Base-by-base conservation (phyloP, 2,329 filamentous ascomycete species). In the Gyromitra esculenta region DNA sequence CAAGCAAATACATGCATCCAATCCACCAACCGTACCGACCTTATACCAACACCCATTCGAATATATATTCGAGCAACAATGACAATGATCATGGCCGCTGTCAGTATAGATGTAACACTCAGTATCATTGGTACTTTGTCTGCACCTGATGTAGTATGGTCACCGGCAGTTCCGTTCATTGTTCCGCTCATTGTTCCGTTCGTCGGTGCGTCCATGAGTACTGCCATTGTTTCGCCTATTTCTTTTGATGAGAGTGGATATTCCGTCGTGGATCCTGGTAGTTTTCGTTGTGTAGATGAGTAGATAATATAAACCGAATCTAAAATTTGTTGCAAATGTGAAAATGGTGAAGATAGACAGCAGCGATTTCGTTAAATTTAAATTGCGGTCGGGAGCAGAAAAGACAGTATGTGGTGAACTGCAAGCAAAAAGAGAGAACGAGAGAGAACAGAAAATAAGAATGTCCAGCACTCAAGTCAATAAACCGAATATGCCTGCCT, bases 1-100 rank as follows among this genome's bases (percentile, higher is more conserved):
- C 64, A 68, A 70, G 65, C 65, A 48, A 75, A 45, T 63, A 75
- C 66, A 69, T 75, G 56, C n/a, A 63, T 54, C 72, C 72, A 75
- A 64, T 75, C 72, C 35, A 54, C 65, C 5, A 75, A 21, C 35
- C 57, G 37, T 15, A 63, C 43, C n/a, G 71, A 52, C n/a, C 31
- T 41, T 25, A 63, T 39, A 41, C 72, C 72, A 5, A 8, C 50
- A 3, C 9, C 18, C n/a, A 63, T 52, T 25, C 57, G 66, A 43
- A 62, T 45, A 50, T 50, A 63, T 48, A 64, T 50, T n/a, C 72
- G 56, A 35, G 60, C 15, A 9, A 69, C 65, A 39, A 75, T 9
- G 31, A 64, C 48, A n/a, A 39, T 18, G 8, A 75, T 64, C 72
- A 75, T 75, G 6, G 72, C 25, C 11, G 31, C 37, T 48, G 72